Evolutionary conservation across 441 rosid genomes (phyloP).

Genomic region (Metrosideros polymorpha): DNA sequence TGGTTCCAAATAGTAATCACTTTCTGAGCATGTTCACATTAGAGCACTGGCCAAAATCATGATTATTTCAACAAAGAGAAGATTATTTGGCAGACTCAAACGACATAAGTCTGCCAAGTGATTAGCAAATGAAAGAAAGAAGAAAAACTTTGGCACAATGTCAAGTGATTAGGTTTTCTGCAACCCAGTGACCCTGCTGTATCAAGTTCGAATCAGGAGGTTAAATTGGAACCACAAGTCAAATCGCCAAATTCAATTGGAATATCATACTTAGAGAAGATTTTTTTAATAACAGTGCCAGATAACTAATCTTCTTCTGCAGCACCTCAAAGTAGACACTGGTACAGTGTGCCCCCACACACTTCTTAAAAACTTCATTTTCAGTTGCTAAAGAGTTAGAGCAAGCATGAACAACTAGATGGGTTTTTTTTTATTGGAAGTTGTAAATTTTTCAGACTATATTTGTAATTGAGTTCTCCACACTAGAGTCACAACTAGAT

Average conservation of each 20-base stretch:
- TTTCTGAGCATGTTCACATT: not conserved
- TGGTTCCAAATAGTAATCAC: not conserved
- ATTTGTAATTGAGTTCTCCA: not conserved
- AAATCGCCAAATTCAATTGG: not conserved
- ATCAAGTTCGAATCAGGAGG: not conserved
- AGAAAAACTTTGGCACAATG: not conserved
- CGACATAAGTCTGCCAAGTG: not conserved
- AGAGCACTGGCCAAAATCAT: not conserved
- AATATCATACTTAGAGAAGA: not conserved
- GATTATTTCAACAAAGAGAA: not conserved
- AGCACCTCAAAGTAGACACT: not conserved
- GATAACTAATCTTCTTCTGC: not conserved
- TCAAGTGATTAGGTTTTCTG: not conserved
- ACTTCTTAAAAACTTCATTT: not conserved
- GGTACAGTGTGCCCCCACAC: not conserved
- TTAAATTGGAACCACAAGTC: not conserved
- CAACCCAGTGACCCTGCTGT: not conserved
- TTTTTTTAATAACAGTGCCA: not conserved
- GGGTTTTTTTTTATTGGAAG: not conserved
- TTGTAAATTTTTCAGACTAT: not conserved
- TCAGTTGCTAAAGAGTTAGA: not conserved
- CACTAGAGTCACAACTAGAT: not conserved
- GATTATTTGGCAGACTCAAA: not conserved
- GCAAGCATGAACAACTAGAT: not conserved
- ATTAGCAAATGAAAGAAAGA: not conserved